Base-by-base conservation (phyloP, 2,329 filamentous ascomycete genomes). In the Madurella mycetomatis region DNA sequence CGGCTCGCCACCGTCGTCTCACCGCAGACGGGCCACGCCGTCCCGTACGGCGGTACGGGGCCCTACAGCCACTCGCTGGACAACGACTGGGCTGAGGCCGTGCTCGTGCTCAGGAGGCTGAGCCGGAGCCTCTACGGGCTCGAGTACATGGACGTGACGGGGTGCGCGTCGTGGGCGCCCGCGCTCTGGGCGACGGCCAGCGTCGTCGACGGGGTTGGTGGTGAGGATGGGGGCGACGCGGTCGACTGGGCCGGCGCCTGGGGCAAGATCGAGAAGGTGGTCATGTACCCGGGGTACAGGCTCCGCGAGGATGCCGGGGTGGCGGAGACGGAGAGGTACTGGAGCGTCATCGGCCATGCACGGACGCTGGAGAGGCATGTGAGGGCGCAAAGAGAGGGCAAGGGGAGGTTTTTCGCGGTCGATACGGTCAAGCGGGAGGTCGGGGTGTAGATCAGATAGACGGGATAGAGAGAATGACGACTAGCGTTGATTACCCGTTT, bases 91-190 rank as follows among this genome's bases (percentile, higher is more conserved):
- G 75, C 74, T 25, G 83, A 85, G 65, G 79, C 81, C 0, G 73
- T 83, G 5, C 66, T 80, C 16, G 67, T 85, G 2, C 67, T 86
- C 47, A 75, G 77, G 47, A 74, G 77, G 57, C 69, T 86, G 12
- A 81, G 80, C 66, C 74, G 72, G 56, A 70, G 68, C 17, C 69
- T 84, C 8, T 85, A 85, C 62, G 68, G 77, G 16, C 72, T 86
- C 1, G 81, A 85, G 64, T 82, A 80, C 48, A 71, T 86, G 8
- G 82, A 85, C 62, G 67, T 86, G 40, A 83, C 80, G 0, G 83
- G 83, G 1, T 86, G 83, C 59, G 69, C 67, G 0, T 66, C 74
- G 15, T 86, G 83, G 83, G 73, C 74, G 54, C 69, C 70, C 46
- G 79, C 78, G 9, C 67, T 84, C 49, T 72, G 70, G 58, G 62